A percentile compares a stretch with the other conserved stretches of the same genome.
Evolutionary conservation across 495 filamentous ascomycete genomes (phyloP).

Genomic region (Pseudomonodictys pantanalensis): DNA sequence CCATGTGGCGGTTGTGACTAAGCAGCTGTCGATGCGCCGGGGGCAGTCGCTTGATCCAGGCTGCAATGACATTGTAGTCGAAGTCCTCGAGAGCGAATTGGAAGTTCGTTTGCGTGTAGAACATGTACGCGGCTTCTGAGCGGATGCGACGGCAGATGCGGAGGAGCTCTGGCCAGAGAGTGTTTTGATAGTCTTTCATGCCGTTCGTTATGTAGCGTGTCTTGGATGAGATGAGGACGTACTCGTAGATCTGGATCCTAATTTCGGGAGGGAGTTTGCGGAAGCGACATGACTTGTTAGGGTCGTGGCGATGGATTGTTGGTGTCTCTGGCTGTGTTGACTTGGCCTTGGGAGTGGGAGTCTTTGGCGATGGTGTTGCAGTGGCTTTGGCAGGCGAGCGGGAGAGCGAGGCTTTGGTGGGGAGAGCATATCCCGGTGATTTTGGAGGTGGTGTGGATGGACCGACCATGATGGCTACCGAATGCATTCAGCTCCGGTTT

Average conservation of each 20-base stretch:
- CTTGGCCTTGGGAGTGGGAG: background rate
- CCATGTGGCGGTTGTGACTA: background rate
- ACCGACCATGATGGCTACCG: too few species aligned
- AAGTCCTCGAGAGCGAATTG: background rate
- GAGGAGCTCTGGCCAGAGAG: background rate
- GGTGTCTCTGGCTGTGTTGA: background rate
- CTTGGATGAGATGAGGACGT: background rate
- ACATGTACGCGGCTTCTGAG: background rate
- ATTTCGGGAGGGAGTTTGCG: slow-evolving; percentile 1
- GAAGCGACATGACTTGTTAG: background rate
- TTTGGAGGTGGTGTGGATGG: too few species aligned
- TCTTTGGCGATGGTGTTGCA: background rate
- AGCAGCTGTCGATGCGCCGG: background rate
- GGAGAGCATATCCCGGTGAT: too few species aligned
- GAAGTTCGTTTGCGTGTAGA: slow-evolving; percentile 2
- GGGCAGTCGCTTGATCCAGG: background rate
- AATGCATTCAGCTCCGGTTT: too few species aligned
- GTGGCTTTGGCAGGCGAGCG: background rate
- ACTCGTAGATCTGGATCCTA: background rate
- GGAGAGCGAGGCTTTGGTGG: too few species aligned
- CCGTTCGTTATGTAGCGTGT: background rate
- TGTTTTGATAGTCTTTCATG: background rate
- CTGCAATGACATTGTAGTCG: background rate
- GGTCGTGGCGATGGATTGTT: background rate
- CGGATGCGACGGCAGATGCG: slow-evolving; percentile 5